Evolutionary conservation across 2,329 filamentous ascomycete species (phyloP), one percentile per base, ranked within the genome.

Genomic region (Penicillium sp.): DNA sequence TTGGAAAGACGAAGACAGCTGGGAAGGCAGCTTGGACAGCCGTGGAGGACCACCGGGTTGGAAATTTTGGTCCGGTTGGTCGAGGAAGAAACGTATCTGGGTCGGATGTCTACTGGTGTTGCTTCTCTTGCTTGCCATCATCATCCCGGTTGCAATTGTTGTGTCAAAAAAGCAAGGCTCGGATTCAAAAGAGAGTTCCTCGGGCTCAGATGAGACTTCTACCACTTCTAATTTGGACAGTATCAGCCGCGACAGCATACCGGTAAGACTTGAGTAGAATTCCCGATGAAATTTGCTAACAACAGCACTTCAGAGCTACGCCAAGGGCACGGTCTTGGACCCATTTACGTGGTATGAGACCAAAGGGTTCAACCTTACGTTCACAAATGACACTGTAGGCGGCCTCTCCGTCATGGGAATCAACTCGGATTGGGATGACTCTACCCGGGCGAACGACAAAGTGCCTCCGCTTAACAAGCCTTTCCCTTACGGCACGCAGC

Each of bases 261-360:
- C 86, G 32, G 71, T 73, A 59, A 53, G 66, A 59, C n/a, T 49
- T 17, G 13, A 22, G 24, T 7, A 6, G 10, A 26, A 2, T 1
- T 9, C 12, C 35, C 32, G 47, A 17, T 33, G 8, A 22, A 33
- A 35, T 24, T 43, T 45, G 38, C 54, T 60, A 45, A 63, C 41
- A 28, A 8, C 48, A 28, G 6, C 48, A 17, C 21, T 35, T 47
- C 29, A 70, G 52, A 70, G 73, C 49, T 76, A 76, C 53, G 89
- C 81, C 61, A 82, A 80, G 67, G 88, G 83, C 13, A 87, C 85
- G 2, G 84, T 86, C 55, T 76, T 95, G 19, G 90, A 98, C 63
- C 93, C 93, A 0, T 95, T 88, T 67, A 83, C 84, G 2, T 98
- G 93, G 93, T 85, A 86, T 57, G 85, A 94, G 59, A 96, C 90